Base-by-base conservation (phyloP, 495 filamentous ascomycete genomes). In the Daldinia bambusicola region DNA sequence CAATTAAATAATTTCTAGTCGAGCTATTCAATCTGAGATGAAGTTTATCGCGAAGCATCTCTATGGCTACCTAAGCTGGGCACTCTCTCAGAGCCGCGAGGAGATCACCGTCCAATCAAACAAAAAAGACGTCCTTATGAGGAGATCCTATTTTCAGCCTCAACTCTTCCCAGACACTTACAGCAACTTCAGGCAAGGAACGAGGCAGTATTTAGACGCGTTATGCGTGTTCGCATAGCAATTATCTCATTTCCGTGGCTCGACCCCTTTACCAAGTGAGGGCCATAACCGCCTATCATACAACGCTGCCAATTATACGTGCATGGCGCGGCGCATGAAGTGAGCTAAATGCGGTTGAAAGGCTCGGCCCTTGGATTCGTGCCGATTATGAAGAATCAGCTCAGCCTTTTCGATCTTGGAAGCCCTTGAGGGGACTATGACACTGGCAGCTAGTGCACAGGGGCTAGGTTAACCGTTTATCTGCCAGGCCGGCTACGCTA, bases 141-240 rank as follows among this genome's bases (percentile, higher is more conserved):
- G 64, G 37, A 69, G 70, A 69, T 66, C 58, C 43, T 56, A 41
- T 40, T 70, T 70, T 74, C 66, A 74, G 71, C 71, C 71, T 74
- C 71, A 74, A 70, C 52, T 66, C 26, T 38, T 48, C 61, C 61
- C 55, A 61, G 16, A 45, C 30, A 53, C 61, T 45, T 69, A 61
- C 61, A 67, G 52, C 32, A 57, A 58, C 18, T 31, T 40, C 45
- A 60, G 12, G 13, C 37, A 22, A 48, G 38, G 20, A 6, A 32
- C 12, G 18, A 13, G 67, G 40, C 16, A 45, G 7, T 32, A 32
- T 53, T 62, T 20, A 30, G 59, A 22, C 31, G 52, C 30, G 31
- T 36, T 48, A 60, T 37, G 14, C 38, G 9, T 32, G 48, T 9
- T 55, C 38, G 53, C 37, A 69, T 65, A n/a, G 34, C 43, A 55